phyloP scores from a whole-genome alignment of 106 monocot genomes.

The Alisma plantagoaquatica region DNA sequence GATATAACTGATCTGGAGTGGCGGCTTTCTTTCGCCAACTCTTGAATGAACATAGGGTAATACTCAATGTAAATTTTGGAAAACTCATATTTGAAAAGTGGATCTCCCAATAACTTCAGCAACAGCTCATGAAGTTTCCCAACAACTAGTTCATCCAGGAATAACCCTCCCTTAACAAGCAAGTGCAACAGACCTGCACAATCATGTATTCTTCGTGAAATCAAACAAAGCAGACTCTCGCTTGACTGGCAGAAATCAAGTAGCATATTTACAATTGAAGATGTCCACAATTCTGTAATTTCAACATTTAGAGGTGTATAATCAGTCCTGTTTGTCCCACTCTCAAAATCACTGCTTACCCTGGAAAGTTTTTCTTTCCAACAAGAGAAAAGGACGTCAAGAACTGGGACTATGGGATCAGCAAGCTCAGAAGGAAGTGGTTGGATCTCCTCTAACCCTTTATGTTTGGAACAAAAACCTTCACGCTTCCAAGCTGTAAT shows the following conservation, averaged over 20 bases:
- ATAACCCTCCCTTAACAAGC: conserved; percentile 52
- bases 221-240: conserved; percentile 67
- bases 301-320: not conserved
- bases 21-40: conserved; percentile 33
- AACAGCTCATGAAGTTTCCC: conserved; percentile 74
- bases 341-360: conserved; percentile 3
- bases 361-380: conserved; percentile 57
- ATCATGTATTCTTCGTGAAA: conserved; percentile 32
- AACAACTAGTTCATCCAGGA: conserved; percentile 51
- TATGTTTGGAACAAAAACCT: conserved; percentile 90
- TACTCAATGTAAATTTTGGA: conserved; percentile 50
- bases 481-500: conserved; percentile 89
- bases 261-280: conserved; percentile 48
- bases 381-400: conserved; percentile 52
- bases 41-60: conserved; percentile 40
- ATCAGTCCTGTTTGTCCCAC: not conserved
- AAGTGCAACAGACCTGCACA: conserved; percentile 37
- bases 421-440: conserved; percentile 45
- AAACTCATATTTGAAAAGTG: conserved; percentile 83
- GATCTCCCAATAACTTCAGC: conserved; percentile 78
- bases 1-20: conserved; percentile 26
- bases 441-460: conserved; percentile 56
- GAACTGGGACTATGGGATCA: conserved; percentile 55
- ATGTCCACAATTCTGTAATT: conserved; percentile 27
- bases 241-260: conserved; percentile 63